phyloP scores from a whole-genome alignment of 2,329 filamentous ascomycete genomes.

The Exserohilum turcica region DNA sequence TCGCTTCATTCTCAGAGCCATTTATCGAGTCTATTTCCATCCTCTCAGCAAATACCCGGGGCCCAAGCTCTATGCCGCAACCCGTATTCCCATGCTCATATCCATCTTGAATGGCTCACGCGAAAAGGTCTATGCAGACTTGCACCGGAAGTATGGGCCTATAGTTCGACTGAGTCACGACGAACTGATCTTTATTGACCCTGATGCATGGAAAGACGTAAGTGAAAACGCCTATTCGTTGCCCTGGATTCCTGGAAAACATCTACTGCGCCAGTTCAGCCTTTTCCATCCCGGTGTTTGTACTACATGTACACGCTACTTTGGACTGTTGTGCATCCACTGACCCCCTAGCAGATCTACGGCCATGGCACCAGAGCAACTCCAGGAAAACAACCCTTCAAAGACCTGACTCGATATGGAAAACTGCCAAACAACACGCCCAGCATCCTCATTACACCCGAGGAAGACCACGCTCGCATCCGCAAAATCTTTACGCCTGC shows the following conservation, averaged over 20 bases:
- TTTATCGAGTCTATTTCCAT: slow-evolving; percentile 49
- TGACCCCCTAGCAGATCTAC: slow-evolving; percentile 23
- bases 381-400: slow-evolving; percentile 18
- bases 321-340: background rate
- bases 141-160: slow-evolving; percentile 50
- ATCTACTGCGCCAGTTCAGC: no score
- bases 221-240: slow-evolving; percentile 2
- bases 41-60: slow-evolving; percentile 50
- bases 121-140: slow-evolving; percentile 26
- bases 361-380: slow-evolving; percentile 33
- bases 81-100: slow-evolving; percentile 43
- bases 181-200: slow-evolving; percentile 49
- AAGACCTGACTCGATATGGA: slow-evolving; percentile 36
- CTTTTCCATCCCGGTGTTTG: no score
- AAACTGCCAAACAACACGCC: slow-evolving; percentile 32
- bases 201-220: slow-evolving; percentile 43
- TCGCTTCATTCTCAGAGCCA: slow-evolving; percentile 24
- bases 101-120: slow-evolving; percentile 29
- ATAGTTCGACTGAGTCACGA: slow-evolving; percentile 50
- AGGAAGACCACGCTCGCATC: slow-evolving; percentile 45
- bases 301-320: background rate
- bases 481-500: slow-evolving; percentile 50
- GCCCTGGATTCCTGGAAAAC: no score
- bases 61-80: slow-evolving; percentile 45
- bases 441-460: slow-evolving; percentile 38